Conservation (phyloP, 1,284 basidiomycete species). For the Puccinia triticina region DNA sequence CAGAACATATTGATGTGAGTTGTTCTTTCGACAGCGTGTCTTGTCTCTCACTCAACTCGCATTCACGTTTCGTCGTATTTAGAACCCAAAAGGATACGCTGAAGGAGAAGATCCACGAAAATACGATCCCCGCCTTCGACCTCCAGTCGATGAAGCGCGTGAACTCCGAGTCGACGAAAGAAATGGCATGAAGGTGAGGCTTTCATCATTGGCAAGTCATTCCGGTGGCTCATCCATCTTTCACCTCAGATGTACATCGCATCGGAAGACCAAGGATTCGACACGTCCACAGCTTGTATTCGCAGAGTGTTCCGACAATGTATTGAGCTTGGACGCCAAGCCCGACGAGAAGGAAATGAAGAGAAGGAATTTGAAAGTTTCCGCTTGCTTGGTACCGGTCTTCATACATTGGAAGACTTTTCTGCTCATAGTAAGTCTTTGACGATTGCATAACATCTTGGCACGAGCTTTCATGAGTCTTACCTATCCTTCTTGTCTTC, state of each 20-base stretch:
- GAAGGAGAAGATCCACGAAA: slow-evolving; percentile 76
- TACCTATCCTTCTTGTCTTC: background rate
- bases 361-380: slow-evolving; percentile 61
- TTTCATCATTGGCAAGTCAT: background rate
- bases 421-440: slow-evolving; percentile 70
- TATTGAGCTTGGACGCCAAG: slow-evolving; percentile 66
- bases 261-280: slow-evolving; percentile 74
- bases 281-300: slow-evolving; percentile 82
- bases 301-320: slow-evolving; percentile 75
- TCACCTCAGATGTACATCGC: slow-evolving; percentile 76
- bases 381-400: slow-evolving; percentile 58
- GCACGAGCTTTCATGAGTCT: background rate
- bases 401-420: slow-evolving; percentile 84
- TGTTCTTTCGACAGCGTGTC: slow-evolving; percentile 56
- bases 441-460: background rate
- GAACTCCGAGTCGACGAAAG: slow-evolving; percentile 83
- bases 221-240: background rate
- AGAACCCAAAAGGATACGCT: slow-evolving; percentile 61
- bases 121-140: slow-evolving; percentile 75
- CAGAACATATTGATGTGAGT: slow-evolving; percentile 72
- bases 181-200: slow-evolving; percentile 78
- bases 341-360: slow-evolving; percentile 63
- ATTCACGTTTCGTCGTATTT: slow-evolving; percentile 58
- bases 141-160: slow-evolving; percentile 70
- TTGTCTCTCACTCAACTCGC: background rate